These are phyloP conservation scores for Fragilaria crotonensis DNA, from an alignment of 108 stramenopile genomes.

Conservation along the genomic window DNA sequence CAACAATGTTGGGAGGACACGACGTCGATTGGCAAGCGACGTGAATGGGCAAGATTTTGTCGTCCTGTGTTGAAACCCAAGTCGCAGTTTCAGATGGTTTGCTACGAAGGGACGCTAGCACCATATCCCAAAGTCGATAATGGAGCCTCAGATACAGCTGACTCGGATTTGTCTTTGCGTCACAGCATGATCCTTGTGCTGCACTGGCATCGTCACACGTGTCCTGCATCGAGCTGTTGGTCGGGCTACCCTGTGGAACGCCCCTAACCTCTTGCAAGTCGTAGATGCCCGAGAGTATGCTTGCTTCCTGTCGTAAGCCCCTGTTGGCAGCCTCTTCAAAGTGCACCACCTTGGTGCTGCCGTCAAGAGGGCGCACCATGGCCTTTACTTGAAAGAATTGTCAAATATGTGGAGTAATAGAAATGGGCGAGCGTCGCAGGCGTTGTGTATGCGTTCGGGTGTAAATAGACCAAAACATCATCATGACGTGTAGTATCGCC, in stretches of 20 bases:
- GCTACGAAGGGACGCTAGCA: background rate
- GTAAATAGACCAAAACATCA: no score
- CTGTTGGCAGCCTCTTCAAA: background rate
- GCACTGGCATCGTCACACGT: background rate
- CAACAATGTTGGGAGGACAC: slow-evolving; percentile 3
- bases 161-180: background rate
- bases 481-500: no score
- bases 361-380: no score
- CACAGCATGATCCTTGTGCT: background rate
- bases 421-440: no score
- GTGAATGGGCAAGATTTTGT: slow-evolving; percentile 4
- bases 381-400: no score
- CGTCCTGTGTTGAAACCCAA: background rate
- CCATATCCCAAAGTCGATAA: slow-evolving; percentile 9
- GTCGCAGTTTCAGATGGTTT: background rate
- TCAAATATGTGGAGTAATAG: no score
- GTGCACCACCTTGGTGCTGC: background rate
- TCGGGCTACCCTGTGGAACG: background rate
- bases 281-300: background rate
- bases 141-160: slow-evolving; percentile 5
- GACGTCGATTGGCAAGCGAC: background rate
- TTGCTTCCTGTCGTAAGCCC: background rate
- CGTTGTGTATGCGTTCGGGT: no score
- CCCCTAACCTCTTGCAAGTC: background rate
- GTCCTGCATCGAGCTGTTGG: background rate